Base-by-base conservation (phyloP, 208 protist species). In the Leishmania aethiopica region DNA sequence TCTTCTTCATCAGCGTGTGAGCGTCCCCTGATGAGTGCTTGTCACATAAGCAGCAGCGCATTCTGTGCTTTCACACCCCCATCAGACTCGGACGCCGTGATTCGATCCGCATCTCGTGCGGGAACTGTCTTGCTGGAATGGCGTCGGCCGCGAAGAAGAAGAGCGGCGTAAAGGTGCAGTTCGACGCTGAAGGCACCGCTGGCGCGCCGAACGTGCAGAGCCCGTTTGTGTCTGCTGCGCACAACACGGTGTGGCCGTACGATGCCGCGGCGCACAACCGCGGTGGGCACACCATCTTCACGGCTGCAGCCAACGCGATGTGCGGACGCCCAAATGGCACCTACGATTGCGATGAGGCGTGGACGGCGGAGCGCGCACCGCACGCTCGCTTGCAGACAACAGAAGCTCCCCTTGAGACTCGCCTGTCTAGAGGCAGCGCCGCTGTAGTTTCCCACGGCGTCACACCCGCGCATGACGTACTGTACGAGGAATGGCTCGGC, bases 401-500 rank as follows among this genome's bases (percentile, higher is more conserved):
- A n/a, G 45, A 42, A 15, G 0, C 10, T 1, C 3, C 45, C 3
- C 13, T 7, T 28, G 47, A 40, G 62, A 11, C 13, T 8, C 15
- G 62, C 7, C 47, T 28, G 5, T 57, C 77, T 49, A 22, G n/a
- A 45, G 7, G 42, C 22, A 70, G 60, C 60, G 25, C 40, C 22
- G 28, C 19, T 35, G 53, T 60, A 22, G 32, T 51, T 19, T 57
- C 73, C 53, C 55, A 37, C 53, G 45, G 55, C 47, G 22, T 69
- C 28, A 3, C 75, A 3, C 37, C 49, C 11, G 62, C 7, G 22
- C 55, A 70, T 19, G 66, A 84, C 10, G 6, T 37, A 42, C 66
- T 86, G 15, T 78, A 80, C 59, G 66, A 71, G 55, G 75, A 70
- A 66, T 92, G 89, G 89, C 82, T 85, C 17, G 11, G 40, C 5